Base-by-base conservation (phyloP, 108 stramenopile species). In the Pseudonitzschia delicatissima region DNA sequence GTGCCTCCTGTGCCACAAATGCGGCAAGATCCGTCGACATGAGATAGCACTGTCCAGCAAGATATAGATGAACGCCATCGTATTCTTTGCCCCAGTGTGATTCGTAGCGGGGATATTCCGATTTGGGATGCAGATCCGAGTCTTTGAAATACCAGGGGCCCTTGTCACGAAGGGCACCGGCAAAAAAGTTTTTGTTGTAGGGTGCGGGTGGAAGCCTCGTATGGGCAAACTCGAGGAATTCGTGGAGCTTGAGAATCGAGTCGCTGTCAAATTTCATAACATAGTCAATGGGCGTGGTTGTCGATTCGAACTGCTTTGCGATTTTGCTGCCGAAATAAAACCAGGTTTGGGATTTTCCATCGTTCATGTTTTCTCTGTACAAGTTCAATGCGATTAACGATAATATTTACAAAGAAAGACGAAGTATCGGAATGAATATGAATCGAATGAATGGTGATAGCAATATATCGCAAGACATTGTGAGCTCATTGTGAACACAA, bases 351-450 rank as follows among this genome's bases (percentile, higher is more conserved):
- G 67, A 72, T 68, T 82, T 82, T 45, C 80, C 80, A 6, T 82
- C 75, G 52, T 82, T 82, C 80, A 82, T 82, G 50, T 77, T 77
- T 65, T 82, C 80, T 34, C 74, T 74, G 48, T 48, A 57, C 42
- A 18, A 50, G 59, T 15, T 47, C 7, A 2, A 39, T 57, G 23
- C 64, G 62, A 50, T 62, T 65, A 4, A 60, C 36, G 36, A 44
- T 61, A 31, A 3, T 1, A 18, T 6, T 29, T n/a, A 20, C 44
- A 32, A 50, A 8, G 17, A 44, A 13, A 34, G 25, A 34, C n/a
- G n/a, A 31, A 1, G 5, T 7, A 59, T 26, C 7, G 35, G 40
- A 63, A 34, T 3, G n/a, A 26, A 42, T 18, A 57, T 18, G 40
- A 51, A 39, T 37, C 17, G 33, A 21, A 62, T 5, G 2, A 28